A percentile compares a stretch with the other conserved stretches of the same genome.
Evolutionary conservation across 2,329 filamentous ascomycete genomes (phyloP).

Genomic region (Fusarium sp.): DNA sequence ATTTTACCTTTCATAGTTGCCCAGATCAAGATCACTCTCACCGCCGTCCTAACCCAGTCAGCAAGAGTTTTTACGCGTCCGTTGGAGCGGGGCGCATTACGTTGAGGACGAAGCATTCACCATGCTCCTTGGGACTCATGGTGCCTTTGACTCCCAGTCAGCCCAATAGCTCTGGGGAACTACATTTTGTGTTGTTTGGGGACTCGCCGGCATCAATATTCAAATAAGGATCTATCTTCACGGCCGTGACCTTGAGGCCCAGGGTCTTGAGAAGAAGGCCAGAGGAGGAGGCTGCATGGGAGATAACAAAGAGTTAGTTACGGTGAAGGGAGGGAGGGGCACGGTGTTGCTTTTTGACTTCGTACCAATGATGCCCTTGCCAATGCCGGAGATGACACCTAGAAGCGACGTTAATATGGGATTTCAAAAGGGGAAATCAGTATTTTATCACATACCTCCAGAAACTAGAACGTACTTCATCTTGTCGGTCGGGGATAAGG

Average conservation of each 20-base stretch:
- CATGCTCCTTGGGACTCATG: slow-evolving; percentile 69
- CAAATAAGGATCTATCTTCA: slow-evolving; percentile 65
- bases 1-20: slow-evolving; percentile 64
- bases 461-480: slow-evolving; percentile 5
- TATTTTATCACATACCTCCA: neutral
- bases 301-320: slow-evolving; percentile 21
- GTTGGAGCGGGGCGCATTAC: slow-evolving; percentile 47
- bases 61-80: neutral
- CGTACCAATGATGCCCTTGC: slow-evolving; percentile 5
- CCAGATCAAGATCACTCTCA: slow-evolving; percentile 64
- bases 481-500: neutral
- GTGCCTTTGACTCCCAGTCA: slow-evolving; percentile 1
- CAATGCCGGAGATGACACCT: slow-evolving; percentile 5
- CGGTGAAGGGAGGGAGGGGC: slow-evolving; percentile 2
- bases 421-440: neutral
- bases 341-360: neutral
- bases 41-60: neutral
- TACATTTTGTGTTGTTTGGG: neutral
- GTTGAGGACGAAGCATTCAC: slow-evolving; percentile 89
- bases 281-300: slow-evolving; percentile 52
- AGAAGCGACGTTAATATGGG: neutral
- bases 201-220: slow-evolving; percentile 52
- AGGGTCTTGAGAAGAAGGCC: slow-evolving; percentile 83
- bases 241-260: slow-evolving; percentile 76
- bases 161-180: neutral